Base-by-base conservation (phyloP, 202 grass and related monocot genomes). In the Hordeum pubiflorum region DNA sequence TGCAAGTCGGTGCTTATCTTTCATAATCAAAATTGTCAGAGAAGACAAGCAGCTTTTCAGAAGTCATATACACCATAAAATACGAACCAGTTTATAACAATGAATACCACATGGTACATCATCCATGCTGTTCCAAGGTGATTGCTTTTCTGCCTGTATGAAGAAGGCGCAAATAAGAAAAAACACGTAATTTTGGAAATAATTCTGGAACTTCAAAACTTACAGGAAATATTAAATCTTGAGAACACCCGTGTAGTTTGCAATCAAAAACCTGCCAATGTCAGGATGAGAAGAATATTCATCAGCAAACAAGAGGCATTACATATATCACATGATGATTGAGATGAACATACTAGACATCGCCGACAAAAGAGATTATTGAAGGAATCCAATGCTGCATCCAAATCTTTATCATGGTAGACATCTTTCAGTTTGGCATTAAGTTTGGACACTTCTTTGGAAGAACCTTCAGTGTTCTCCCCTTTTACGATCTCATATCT, bases 141-240 rank as follows among this genome's bases (percentile, higher is more conserved):
- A 78, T 36, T 95, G 96, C 86, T 98, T 98, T 85, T 98, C 96
- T 73, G 79, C 82, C 96, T 98, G 88, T 81, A 80, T 46, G 54
- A 84, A 63, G 62, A 85, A 67, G 13, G 14, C 13, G 59, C 33
- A 88, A 55, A 84, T 82, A 61, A 83, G 73, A 54, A 71, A 77
- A 81, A 7, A 36, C 10, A 85, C 10, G 76, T 55, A 52, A 57
- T 29, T 41, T 79, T 36, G 48, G 9, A 80, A 88, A 85, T 78
- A 84, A 94, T 15, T 63, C 50, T 68, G 56, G 50, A 50, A 84
- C 9, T 46, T n/a, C 12, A 74, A 48, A 84, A 91, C 94, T 95
- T 93, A 98, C 96, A 89, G 92, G 92, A 86, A 95, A 98, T 57
- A 98, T 85, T 90, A 91, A 72, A 85, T 98, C 90, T 83, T 98